These are phyloP conservation scores for Medakamo hakoo DNA, from an alignment of 139 green algal species.

Conservation along the genomic window DNA sequence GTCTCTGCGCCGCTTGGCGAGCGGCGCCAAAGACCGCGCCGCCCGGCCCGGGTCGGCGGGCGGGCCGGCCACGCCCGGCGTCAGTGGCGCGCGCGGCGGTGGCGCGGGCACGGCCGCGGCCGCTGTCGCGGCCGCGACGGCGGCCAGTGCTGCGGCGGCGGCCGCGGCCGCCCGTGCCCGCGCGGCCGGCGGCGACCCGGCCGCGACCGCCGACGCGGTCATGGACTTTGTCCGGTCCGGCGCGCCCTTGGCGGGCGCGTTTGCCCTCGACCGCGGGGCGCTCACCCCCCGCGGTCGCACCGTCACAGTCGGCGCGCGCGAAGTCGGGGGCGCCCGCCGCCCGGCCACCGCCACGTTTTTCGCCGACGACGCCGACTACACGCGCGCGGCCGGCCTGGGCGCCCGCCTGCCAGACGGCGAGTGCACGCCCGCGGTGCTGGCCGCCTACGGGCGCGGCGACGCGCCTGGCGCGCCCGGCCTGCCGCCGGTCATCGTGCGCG, in stretches of 20 bases:
- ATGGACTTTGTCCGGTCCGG: background rate
- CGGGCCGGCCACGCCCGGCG: too few relatives aligned
- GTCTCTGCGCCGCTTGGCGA: background rate
- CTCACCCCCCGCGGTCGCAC: background rate
- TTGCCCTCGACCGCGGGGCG: background rate
- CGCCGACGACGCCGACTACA: background rate
- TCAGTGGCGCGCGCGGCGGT: too few relatives aligned
- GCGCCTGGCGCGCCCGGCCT: background rate
- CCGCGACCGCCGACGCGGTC: background rate
- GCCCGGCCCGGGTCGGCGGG: too few relatives aligned
- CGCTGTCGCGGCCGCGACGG: too few relatives aligned
- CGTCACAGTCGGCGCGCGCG: background rate
- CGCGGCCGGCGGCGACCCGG: too few relatives aligned
- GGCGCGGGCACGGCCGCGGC: too few relatives aligned
- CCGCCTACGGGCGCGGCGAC: background rate
- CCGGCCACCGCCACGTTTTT: background rate
- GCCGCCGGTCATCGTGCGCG: background rate
- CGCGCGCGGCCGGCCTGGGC: background rate
- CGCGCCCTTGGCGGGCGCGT: background rate
- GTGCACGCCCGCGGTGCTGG: background rate
- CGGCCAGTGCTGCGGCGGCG: too few relatives aligned
- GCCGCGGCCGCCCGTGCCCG: too few relatives aligned
- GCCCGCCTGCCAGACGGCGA: background rate
- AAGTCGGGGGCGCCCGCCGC: background rate
- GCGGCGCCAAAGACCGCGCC: background rate